These are phyloP conservation scores for Fusarium subglutinans DNA, from an alignment of 2,329 filamentous ascomycete genomes.

Conservation along the genomic window DNA sequence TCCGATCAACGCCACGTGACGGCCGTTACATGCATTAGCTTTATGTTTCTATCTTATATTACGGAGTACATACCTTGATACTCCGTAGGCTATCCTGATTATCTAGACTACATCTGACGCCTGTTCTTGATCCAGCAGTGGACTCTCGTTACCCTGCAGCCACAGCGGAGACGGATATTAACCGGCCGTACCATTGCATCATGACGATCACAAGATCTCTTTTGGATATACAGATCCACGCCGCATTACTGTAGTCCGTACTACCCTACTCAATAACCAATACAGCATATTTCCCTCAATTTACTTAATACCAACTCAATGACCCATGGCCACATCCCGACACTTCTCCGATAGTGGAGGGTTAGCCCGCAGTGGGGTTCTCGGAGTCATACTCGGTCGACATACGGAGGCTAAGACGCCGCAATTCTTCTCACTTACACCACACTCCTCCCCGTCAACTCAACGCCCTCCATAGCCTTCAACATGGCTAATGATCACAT, in stretches of 20 bases:
- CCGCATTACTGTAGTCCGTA: neutral
- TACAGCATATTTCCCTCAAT: conserved; percentile 1
- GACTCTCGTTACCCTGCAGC: conserved; percentile 14
- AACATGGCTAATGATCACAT: conserved; percentile 68
- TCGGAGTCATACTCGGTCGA: conserved; percentile 32
- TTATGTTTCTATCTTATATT: neutral
- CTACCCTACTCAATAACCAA: neutral
- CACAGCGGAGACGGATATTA: conserved; percentile 18
- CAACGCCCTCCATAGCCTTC: conserved; percentile 14
- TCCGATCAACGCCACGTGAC: conserved; percentile 15
- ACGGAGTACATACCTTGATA: neutral
- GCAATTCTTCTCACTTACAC: conserved; percentile 11
- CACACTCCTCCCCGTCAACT: neutral
- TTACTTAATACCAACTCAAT: neutral
- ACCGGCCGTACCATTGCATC: neutral
- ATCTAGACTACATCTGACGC: neutral
- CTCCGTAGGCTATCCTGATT: neutral
- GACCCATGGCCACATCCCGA: conserved; percentile 9
- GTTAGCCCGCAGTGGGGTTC: conserved; percentile 44
- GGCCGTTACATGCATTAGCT: neutral
- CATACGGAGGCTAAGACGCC: neutral
- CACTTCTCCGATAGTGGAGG: conserved; percentile 31
- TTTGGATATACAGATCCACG: neutral
- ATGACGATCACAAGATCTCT: neutral
- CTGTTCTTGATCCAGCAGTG: neutral